Percentiles rank a stretch among this genome's conserved stretches.
Evolutionary conservation across 208 protist species (phyloP).

Genomic region (Wallacemonas sp.): DNA sequence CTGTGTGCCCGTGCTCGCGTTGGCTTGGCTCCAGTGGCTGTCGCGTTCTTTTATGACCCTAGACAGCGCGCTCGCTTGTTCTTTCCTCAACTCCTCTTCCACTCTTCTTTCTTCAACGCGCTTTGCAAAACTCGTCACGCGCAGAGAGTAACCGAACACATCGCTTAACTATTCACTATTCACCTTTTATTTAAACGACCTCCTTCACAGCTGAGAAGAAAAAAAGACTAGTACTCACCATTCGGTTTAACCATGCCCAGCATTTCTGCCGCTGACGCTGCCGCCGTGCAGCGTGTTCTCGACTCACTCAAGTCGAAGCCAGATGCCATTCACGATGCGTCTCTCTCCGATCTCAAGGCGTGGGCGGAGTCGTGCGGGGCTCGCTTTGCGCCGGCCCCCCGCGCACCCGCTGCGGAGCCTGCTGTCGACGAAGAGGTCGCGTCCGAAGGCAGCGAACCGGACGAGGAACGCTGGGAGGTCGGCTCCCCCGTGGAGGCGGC

Average conservation of each 20-base stretch:
- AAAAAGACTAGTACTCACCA: no score
- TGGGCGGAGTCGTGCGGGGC: slow-evolving; percentile 43
- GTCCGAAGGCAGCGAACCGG: slow-evolving; percentile 39
- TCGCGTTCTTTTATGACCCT: no score
- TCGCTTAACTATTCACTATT: no score
- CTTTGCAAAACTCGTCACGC: no score
- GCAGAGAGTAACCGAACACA: no score
- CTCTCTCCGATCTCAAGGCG: slow-evolving; percentile 31
- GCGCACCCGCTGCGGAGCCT: not conserved
- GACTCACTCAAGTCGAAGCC: slow-evolving; percentile 28
- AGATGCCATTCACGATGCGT: slow-evolving; percentile 41
- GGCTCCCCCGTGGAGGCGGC: slow-evolving; percentile 21
- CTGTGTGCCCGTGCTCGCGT: no score
- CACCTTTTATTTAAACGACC: no score
- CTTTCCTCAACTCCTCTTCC: no score
- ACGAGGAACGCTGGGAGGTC: slow-evolving; percentile 57
- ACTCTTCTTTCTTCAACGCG: no score
- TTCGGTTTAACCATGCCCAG: not conserved
- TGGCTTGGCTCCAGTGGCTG: no score
- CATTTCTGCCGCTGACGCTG: slow-evolving; percentile 33
- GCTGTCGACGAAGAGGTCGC: slow-evolving; percentile 22
- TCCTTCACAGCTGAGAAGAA: no score
- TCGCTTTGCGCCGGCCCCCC: slow-evolving; percentile 22
- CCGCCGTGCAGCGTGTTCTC: slow-evolving; percentile 43
- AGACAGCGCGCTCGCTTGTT: no score